Evolutionary conservation across 1,139 yeast genomes (phyloP).

Genomic region (Saccharomyces uvarum): DNA sequence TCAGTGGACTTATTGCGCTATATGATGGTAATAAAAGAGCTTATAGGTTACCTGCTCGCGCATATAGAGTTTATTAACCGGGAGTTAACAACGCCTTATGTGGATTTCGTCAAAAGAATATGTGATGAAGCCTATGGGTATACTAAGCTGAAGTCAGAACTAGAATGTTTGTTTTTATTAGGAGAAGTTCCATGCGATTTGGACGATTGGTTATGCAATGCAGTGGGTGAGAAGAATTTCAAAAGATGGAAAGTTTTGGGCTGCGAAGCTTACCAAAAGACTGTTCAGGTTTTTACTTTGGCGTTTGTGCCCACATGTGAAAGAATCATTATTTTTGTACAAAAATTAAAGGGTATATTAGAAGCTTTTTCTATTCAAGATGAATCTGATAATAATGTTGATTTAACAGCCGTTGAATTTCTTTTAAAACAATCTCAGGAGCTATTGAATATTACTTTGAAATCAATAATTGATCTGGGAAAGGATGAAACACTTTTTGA

Average conservation of each 20-base stretch:
- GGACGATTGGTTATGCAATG: conserved; percentile 42
- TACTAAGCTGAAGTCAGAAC: conserved; percentile 9
- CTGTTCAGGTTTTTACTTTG: conserved; percentile 19
- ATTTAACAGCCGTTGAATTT: conserved; percentile 2
- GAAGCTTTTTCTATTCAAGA: conserved; percentile 8
- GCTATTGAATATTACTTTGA: conserved; percentile 5
- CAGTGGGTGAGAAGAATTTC: conserved; percentile 61
- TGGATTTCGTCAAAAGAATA: conserved; percentile 11
- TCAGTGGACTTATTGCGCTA: conserved; percentile 6
- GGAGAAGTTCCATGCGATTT: conserved; percentile 29
- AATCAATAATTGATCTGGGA: conserved; percentile 4
- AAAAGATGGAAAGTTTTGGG: conserved; percentile 52
- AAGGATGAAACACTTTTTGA: conserved; percentile 7
- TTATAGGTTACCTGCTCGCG: conserved; percentile 9
- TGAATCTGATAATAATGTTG: conserved; percentile 1
- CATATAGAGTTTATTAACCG: conserved; percentile 15
- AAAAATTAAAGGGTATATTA: conserved; percentile 38
- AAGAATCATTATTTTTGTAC: conserved; percentile 45
- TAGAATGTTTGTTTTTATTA: conserved; percentile 13
- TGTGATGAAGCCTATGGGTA: conserved; percentile 13
- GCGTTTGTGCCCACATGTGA: conserved; percentile 50
- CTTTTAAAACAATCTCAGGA: conserved; percentile 4
- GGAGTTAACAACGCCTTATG: conserved; percentile 14
- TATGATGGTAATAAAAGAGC: conserved; percentile 9
- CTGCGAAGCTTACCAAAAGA: conserved; percentile 19